Conservation (phyloP, 768 basidiomycete genomes). For the Phanerodontia chrysosporium region DNA sequence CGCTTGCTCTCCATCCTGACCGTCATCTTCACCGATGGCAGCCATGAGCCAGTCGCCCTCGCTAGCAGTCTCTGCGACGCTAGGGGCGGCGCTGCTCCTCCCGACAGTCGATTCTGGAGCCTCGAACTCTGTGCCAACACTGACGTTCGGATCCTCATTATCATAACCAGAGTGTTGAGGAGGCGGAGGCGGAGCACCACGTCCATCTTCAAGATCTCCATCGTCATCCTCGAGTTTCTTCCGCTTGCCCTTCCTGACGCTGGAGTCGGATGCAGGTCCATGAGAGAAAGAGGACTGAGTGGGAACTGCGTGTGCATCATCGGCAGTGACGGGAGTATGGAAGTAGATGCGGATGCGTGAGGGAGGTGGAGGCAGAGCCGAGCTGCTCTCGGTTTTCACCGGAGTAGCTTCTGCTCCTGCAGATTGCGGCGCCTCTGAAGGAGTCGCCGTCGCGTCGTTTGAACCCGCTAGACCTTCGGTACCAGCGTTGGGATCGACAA, state of each 20-base stretch:
- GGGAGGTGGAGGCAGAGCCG: slow-evolving; percentile 43
- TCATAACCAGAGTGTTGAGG: slow-evolving; percentile 42
- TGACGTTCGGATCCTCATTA: slow-evolving; percentile 42
- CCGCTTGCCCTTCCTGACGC: slow-evolving; percentile 72
- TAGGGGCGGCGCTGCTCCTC: slow-evolving; percentile 60
- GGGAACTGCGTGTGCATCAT: slow-evolving; percentile 74
- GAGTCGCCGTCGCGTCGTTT: slow-evolving; percentile 9
- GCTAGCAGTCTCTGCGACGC: slow-evolving; percentile 56
- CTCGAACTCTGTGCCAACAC: slow-evolving; percentile 40
- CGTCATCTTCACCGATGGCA: slow-evolving; percentile 69
- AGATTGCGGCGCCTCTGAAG: slow-evolving; percentile 5
- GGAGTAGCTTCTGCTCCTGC: slow-evolving; percentile 6
- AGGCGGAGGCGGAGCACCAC: slow-evolving; percentile 65
- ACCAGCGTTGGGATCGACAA: slow-evolving; percentile 12
- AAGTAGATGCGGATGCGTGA: slow-evolving; percentile 90
- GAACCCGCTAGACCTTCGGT: slow-evolving; percentile 12
- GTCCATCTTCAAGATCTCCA: slow-evolving; percentile 70
- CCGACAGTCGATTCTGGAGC: slow-evolving; percentile 36
- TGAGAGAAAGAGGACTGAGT: slow-evolving; percentile 46
- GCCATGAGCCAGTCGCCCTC: slow-evolving; percentile 90
- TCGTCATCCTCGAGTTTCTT: slow-evolving; percentile 91
- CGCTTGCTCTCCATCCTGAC: slow-evolving; percentile 19
- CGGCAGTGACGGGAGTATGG: slow-evolving; percentile 81
- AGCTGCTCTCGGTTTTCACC: slow-evolving; percentile 20
- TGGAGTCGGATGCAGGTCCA: slow-evolving; percentile 41